Percentiles rank a stretch among this genome's conserved stretches.
Conservation (phyloP, 108 stramenopile species). For the Bacterosira constricta region DNA sequence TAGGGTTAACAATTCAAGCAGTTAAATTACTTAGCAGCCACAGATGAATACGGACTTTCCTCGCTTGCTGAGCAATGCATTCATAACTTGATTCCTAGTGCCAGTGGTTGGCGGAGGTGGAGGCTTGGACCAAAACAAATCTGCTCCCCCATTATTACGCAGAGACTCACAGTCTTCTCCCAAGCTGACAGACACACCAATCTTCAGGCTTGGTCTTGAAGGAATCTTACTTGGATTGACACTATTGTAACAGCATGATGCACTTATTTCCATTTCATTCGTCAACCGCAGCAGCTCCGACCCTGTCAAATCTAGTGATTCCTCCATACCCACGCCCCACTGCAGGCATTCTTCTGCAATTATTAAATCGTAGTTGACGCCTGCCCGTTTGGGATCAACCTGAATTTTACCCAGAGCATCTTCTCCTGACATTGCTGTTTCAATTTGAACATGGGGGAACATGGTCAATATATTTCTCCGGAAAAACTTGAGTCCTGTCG, state of each 20-base stretch:
- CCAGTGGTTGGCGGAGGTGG: conserved; percentile 21
- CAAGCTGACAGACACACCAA: conserved; percentile 33
- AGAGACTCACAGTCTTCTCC: conserved; percentile 37
- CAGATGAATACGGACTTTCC: conserved; percentile 42
- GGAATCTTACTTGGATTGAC: neutral
- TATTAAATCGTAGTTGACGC: conserved; percentile 23
- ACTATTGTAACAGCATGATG: neutral
- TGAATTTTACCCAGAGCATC: conserved; percentile 22
- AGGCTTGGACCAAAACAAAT: conserved; percentile 39
- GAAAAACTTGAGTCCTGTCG: conserved; percentile 8
- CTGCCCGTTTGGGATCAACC: neutral
- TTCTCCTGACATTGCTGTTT: conserved; percentile 15
- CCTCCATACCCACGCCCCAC: neutral
- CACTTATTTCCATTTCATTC: conserved; percentile 4
- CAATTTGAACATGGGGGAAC: conserved; percentile 34
- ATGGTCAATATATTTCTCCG: conserved; percentile 18
- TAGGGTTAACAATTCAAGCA: neutral
- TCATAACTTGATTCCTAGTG: conserved; percentile 40
- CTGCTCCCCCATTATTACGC: conserved; percentile 25
- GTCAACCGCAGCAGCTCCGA: conserved; percentile 20
- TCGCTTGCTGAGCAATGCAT: conserved; percentile 33
- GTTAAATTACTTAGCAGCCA: conserved; percentile 16
- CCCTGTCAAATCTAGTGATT: conserved; percentile 7
- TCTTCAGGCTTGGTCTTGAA: conserved; percentile 16
- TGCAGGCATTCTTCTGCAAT: conserved; percentile 23